Evolutionary conservation across 768 basidiomycete genomes (phyloP), one percentile per base, ranked within the genome.

Genomic region (Rhizopogon vinicolor): DNA sequence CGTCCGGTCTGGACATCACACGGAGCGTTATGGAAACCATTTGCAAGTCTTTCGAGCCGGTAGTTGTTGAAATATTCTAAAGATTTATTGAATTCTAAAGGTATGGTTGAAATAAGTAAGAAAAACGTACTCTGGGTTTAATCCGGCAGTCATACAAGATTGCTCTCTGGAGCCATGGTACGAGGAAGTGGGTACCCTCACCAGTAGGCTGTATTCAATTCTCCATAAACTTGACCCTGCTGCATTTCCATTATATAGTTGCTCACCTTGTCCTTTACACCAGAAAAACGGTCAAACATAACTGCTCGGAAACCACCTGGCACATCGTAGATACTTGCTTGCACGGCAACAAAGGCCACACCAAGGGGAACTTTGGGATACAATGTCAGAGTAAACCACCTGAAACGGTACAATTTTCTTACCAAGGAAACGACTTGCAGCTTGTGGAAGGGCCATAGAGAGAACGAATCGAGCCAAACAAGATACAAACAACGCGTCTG

Each of bases 101-200:
- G 39, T 1, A 45, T 60, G 4, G 28, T 40, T 37, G 31, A 53
- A 48, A 44, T 19, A 44, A 19, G 39, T 13, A 13, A 35, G 19
- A 46, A 41, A 25, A 12, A 71, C 85, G 63, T 61, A 93, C 94
- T 64, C 95, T 79, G 45, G 96, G 96, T 73, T 98, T 98, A 66
- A 93, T 98, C 55, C 97, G 86, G 60, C 93, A 95, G 78, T 99
- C 97, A 67, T 96, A 98, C 48, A 98, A 76, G 72, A 99, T 98
- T 22, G 96, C 95, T 56, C 88, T 83, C 72, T 98, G 96, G 44
- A 98, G 76, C 92, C 94, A 93, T 35, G 97, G 97, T 61, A 99
- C 77, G 56, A 98, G 78, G 71, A 99, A 87, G 71, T 99, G 97
- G 7, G 97, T 99, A 8, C 97, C 97, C 72, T 99, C 97, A 6